Evolutionary conservation across 2,329 filamentous ascomycete species (phyloP), one percentile per base, ranked within the genome.

Genomic region (Pseudogymnoascus sp.): DNA sequence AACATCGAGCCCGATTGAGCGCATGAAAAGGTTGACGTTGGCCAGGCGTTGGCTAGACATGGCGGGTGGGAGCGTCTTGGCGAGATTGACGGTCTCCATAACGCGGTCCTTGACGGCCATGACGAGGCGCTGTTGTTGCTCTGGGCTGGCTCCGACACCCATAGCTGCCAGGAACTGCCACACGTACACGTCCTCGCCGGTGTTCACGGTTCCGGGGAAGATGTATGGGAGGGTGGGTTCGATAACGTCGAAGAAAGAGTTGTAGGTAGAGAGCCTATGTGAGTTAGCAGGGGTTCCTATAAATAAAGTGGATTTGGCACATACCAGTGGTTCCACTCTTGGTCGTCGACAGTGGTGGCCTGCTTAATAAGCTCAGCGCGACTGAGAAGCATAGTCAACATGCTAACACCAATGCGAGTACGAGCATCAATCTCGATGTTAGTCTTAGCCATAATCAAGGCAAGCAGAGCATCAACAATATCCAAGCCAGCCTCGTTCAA

Each of bases 11-110:
- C 94, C 94, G 76, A 99, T 97, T 63, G 93, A 94, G 72, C 92
- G 89, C 92, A 99, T 97, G 76, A 99, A 99, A 63, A 99, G 79
- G 74, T 99, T 99, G 69, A 99, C 94, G 72, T 96, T 96, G 64
- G 89, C 88, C 64, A 96, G 80, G 65, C 93, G 87, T 73, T 91
- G 87, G 65, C 86, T 86, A 11, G 90, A 87, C 86, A 97, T 91
- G 63, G 94, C 89, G 14, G 87, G 82, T 16, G 94, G 93, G 35
- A 99, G 80, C 1, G 91, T 93, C 81, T 96, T 97, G 70, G 91
- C 89, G 61, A 96, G 85, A 31, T 84, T 80, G 10, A 99, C 91
- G 0, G 94, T 97, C 73, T 96, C 92, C 84, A 97, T 95, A 64
- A 99, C 94, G 62, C 93, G 88, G 71, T 99, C 94, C 83, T 97